These are phyloP conservation scores for Trichoderma koningii DNA, from an alignment of 2,329 filamentous ascomycete genomes.

Conservation along the genomic window DNA sequence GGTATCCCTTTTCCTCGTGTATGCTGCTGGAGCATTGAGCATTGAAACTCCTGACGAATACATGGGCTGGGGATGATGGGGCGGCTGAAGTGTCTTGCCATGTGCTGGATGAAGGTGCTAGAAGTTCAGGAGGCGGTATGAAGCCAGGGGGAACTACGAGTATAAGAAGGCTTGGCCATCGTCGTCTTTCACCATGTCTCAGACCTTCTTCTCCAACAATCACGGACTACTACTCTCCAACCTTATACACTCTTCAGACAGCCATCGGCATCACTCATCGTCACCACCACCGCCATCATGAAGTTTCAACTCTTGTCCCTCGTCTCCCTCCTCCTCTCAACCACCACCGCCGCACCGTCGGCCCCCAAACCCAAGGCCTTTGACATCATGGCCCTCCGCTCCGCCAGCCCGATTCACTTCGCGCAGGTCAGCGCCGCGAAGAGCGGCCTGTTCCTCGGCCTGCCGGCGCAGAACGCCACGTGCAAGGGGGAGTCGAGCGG, in stretches of 20 bases:
- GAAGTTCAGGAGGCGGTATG: neutral
- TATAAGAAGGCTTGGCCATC: constrained; percentile 1
- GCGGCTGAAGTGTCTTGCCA: neutral
- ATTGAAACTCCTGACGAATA: neutral
- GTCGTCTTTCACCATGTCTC: neutral
- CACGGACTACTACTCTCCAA: neutral
- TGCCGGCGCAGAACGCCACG: constrained; percentile 49
- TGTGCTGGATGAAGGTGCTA: neutral
- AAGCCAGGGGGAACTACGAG: too few relatives aligned
- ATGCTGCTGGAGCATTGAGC: neutral
- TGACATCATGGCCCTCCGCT: constrained; percentile 48
- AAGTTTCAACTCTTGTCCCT: constrained; percentile 11
- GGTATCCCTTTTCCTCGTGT: too few relatives aligned
- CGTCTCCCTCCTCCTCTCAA: constrained; percentile 9
- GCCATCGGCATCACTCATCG: too few relatives aligned
- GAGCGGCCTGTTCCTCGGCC: constrained; percentile 48
- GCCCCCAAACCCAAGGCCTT: neutral
- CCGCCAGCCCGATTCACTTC: constrained; percentile 53
- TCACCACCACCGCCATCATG: neutral
- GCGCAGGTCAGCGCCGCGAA: constrained; percentile 47
- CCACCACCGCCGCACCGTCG: constrained; percentile 1
- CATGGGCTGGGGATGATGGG: neutral
- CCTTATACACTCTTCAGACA: neutral
- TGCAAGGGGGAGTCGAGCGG: constrained; percentile 48
- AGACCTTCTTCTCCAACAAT: neutral